A percentile compares a stretch with the other conserved stretches of the same genome.
phyloP scores from a whole-genome alignment of 768 basidiomycete genomes.

The Leccinum boreale region DNA sequence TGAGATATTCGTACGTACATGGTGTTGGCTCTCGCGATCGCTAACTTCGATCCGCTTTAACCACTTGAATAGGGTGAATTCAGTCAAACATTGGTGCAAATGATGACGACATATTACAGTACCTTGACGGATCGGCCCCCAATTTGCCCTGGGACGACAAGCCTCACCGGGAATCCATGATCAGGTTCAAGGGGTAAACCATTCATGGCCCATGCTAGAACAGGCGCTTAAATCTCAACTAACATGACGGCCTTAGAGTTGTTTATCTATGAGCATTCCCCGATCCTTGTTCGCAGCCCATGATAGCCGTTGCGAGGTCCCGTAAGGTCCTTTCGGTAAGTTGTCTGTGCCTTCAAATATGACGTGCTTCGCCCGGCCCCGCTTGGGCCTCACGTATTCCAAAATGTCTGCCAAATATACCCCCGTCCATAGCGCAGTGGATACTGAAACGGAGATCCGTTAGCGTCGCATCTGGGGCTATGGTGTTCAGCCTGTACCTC shows the following conservation, averaged over 20 bases:
- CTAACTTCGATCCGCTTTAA: conserved; percentile 52
- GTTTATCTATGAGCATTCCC: conserved; percentile 47
- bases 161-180: conserved; percentile 64
- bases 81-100: background rate
- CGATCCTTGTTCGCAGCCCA: conserved; percentile 44
- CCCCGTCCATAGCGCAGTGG: conserved; percentile 59
- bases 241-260: background rate
- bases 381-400: conserved; percentile 39
- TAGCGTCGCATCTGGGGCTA: background rate
- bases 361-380: conserved; percentile 43
- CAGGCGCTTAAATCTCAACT: background rate
- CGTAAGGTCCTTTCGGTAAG: conserved; percentile 59
- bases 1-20: conserved; percentile 27
- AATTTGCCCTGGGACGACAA: conserved; percentile 61
- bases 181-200: conserved; percentile 56
- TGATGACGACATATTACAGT: background rate
- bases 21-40: conserved; percentile 49
- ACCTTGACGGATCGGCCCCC: conserved; percentile 54
- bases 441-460: conserved; percentile 25
- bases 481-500: conserved; percentile 19
- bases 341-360: conserved; percentile 58
- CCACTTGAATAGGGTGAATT: conserved; percentile 39
- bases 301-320: conserved; percentile 45
- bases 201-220: conserved; percentile 54
- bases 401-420: conserved; percentile 56